Percentiles rank a stretch among this genome's conserved stretches.
These are phyloP conservation scores for Melampsora larici-populina DNA, from an alignment of 1,284 basidiomycete genomes.

Conservation along the genomic window DNA sequence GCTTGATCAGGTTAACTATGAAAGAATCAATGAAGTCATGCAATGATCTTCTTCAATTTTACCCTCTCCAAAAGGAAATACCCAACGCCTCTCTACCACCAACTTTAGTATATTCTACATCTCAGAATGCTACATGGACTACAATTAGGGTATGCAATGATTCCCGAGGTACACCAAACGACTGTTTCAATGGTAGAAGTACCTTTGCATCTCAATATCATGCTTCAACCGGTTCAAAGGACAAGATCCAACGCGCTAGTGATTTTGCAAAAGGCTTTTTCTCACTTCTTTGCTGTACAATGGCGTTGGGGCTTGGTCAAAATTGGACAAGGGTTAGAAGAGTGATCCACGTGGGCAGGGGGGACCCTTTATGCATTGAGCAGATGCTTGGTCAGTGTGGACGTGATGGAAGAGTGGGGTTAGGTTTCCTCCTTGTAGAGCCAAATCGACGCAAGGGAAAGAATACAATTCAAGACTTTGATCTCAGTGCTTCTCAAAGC, in stretches of 20 bases:
- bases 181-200: neutral
- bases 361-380: neutral
- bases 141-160: neutral
- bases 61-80: neutral
- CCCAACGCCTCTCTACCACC: neutral
- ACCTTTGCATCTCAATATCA: neutral
- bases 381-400: conserved; percentile 7
- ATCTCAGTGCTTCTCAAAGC: neutral
- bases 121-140: neutral
- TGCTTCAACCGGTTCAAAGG: neutral
- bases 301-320: conserved; percentile 3
- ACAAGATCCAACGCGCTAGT: too few relatives aligned
- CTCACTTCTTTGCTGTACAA: neutral
- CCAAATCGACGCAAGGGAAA: neutral
- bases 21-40: neutral
- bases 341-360: conserved; percentile 6
- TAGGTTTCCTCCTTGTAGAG: neutral
- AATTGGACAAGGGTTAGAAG: neutral
- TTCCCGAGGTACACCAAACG: neutral
- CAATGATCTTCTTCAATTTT: neutral
- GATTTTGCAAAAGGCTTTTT: too few relatives aligned
- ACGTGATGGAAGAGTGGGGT: neutral
- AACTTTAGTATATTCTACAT: neutral
- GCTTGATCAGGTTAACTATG: conserved; percentile 1
- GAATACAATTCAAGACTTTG: neutral